Base-by-base conservation (phyloP, 1,284 basidiomycete genomes). In the Gomphus bonarii region DNA sequence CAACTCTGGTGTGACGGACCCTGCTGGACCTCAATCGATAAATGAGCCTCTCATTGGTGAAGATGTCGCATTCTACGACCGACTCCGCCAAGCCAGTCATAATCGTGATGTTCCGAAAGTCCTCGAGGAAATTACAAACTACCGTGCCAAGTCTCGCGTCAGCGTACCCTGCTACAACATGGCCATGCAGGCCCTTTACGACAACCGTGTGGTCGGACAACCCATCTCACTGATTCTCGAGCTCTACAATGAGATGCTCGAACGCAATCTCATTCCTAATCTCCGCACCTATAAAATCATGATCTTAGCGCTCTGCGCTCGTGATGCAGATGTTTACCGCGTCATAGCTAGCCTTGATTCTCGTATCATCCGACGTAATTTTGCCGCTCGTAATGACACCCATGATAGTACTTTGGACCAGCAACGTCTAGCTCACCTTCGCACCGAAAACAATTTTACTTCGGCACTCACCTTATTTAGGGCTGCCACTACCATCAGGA, bases 191-290 rank as follows among this genome's bases (percentile, higher is more conserved):
- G 82, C 81, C 0, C 68, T 92, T 1, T 65, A 75, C 28, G 61
- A 66, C 2, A 71, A 78, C 36, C 79, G 87, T 58, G 57, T 62
- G 20, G 61, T 66, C 12, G 83, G 82, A 14, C 77, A 82, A 61
- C 78, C 82, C 4, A 75, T 91, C 42, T 72, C 75, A 0, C 67
- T 77, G 42, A 71, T 93, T 50, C 70, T 89, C 60, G 79, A 84
- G 58, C 76, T 82, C 4, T 95, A 95, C 74, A 82, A 88, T 64
- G 76, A 83, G 57, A 82, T 95, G 77, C 71, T 92, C 49, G 71
- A 76, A n/a, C 73, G 73, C 46, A 80, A 81, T 22, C 66, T 93
- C 12, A 66, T 79, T 0, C 91, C 93, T 16, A 85, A 85, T 62
- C 64, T 73, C 11, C 65, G 69, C 40, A 94, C 91, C 0, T 94